Evolutionary conservation across 495 filamentous ascomycete species (phyloP).

Genomic region (Penicillium roqueforti): DNA sequence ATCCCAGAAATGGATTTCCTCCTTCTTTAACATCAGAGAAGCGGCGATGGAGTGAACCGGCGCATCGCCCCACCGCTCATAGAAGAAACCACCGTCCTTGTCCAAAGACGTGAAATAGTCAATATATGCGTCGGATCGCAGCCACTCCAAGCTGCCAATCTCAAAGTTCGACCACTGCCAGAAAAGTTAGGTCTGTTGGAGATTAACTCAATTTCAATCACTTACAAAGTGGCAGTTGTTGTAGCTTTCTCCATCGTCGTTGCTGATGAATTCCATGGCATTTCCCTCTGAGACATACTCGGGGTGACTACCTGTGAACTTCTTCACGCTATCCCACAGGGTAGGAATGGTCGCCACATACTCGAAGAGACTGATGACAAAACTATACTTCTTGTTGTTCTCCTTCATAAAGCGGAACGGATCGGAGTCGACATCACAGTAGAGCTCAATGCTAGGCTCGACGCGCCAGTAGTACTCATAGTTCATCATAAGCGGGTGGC

Average conservation of each 20-base stretch:
- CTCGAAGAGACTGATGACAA: slow-evolving; percentile 86
- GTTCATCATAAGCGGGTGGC: slow-evolving; percentile 71
- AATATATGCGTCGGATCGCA: slow-evolving; percentile 70
- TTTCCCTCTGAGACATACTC: slow-evolving; percentile 83
- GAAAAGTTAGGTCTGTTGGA: slow-evolving; percentile 1
- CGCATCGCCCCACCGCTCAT: slow-evolving; percentile 89
- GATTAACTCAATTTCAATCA: slow-evolving; percentile 11
- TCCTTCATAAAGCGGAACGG: slow-evolving; percentile 85
- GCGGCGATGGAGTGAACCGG: slow-evolving; percentile 95
- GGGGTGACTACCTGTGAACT: slow-evolving; percentile 82
- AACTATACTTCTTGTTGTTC: slow-evolving; percentile 86
- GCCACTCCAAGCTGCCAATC: slow-evolving; percentile 78
- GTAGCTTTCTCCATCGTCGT: slow-evolving; percentile 83
- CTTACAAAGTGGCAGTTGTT: slow-evolving; percentile 96
- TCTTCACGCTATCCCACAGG: slow-evolving; percentile 88
- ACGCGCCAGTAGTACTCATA: slow-evolving; percentile 95
- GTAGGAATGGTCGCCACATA: slow-evolving; percentile 95
- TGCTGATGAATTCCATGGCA: slow-evolving; percentile 85
- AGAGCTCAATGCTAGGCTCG: slow-evolving; percentile 83
- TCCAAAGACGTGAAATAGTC: slow-evolving; percentile 81
- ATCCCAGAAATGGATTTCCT: slow-evolving; percentile 96
- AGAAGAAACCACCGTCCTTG: slow-evolving; percentile 84
- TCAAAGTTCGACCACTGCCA: slow-evolving; percentile 88
- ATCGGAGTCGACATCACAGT: slow-evolving; percentile 79
- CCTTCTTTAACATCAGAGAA: slow-evolving; percentile 76